A percentile compares a stretch with the other conserved stretches of the same genome.
Conservation (phyloP, 1,284 basidiomycete genomes). For the Phellopilus nigrolimitatus region DNA sequence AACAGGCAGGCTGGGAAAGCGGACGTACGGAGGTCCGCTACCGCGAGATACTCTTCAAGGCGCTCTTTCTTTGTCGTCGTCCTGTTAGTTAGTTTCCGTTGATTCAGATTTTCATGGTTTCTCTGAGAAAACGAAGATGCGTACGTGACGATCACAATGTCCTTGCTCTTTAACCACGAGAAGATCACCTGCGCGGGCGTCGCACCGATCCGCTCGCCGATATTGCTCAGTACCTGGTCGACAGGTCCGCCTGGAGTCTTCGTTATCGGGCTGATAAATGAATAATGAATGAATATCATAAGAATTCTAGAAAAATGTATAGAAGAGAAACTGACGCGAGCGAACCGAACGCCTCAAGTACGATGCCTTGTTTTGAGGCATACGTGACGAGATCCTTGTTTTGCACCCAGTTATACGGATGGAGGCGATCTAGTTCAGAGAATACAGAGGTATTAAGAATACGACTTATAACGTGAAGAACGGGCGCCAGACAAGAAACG, state of each 20-base stretch:
- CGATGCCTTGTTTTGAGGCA: too few species aligned
- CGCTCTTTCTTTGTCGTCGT: slow-evolving; percentile 51
- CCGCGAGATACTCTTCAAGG: slow-evolving; percentile 50
- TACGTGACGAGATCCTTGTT: slow-evolving; percentile 53
- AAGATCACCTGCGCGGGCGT: slow-evolving; percentile 71
- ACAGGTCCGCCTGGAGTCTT: slow-evolving; percentile 64
- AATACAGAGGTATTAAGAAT: too few species aligned
- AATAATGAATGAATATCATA: slow-evolving; percentile 2
- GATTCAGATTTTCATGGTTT: neutral
- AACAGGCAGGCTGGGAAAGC: neutral
- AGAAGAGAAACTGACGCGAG: slow-evolving; percentile 44
- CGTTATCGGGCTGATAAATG: slow-evolving; percentile 72
- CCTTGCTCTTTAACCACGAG: slow-evolving; percentile 62
- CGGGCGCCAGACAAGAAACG: neutral
- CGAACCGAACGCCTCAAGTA: slow-evolving; percentile 68
- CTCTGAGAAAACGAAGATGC: slow-evolving; percentile 24
- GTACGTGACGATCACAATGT: slow-evolving; percentile 62
- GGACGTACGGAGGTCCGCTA: slow-evolving; percentile 41
- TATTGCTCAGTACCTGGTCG: slow-evolving; percentile 53
- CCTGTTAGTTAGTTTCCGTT: slow-evolving; percentile 25
- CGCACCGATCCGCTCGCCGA: slow-evolving; percentile 52
- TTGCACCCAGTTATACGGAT: slow-evolving; percentile 65
- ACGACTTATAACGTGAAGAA: neutral
- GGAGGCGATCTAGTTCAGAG: slow-evolving; percentile 47
- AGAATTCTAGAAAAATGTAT: neutral